phyloP scores from a whole-genome alignment of 345 rosid species.

The Brassica napus region Da-Ae NC_063447.1:1325501-1326000 shows the following conservation, averaged over 20 bases:
- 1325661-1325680: background rate
- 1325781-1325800: constrained; percentile 1
- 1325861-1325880: constrained; percentile 24
- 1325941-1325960: constrained; percentile 29
- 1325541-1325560: constrained; percentile 27
- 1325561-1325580: constrained; percentile 25
- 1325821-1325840: background rate
- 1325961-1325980: constrained; percentile 3
- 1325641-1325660: background rate
- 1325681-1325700: constrained; percentile 41
- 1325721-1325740: background rate
- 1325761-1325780: background rate
- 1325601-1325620: constrained; percentile 14
- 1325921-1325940: constrained; percentile 22
- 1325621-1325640: constrained; percentile 14
- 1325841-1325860: background rate
- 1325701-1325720: background rate
- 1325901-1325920: constrained; percentile 22
- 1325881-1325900: constrained; percentile 37
- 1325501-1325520: constrained; percentile 25
- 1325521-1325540: constrained; percentile 10
- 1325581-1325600: background rate
- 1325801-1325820: background rate
- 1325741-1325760: background rate
- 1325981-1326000: constrained; percentile 17